Evolutionary conservation across 805 yeast species (phyloP).

Genomic region (Pichia kluyveri): DNA sequence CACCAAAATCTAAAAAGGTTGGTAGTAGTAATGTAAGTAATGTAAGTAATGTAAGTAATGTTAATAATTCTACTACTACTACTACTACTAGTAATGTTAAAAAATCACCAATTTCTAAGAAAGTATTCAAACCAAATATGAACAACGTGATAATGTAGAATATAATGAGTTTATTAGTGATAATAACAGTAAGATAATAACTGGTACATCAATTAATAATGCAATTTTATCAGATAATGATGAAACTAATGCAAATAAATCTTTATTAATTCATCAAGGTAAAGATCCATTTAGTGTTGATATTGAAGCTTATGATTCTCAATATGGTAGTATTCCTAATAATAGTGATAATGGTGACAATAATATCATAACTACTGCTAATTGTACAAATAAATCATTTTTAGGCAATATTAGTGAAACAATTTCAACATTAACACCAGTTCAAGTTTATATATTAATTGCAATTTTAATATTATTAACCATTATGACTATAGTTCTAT

Average conservation of each 20-base stretch:
- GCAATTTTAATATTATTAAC: slow-evolving; percentile 1
- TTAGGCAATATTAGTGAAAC: no score
- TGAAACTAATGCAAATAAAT: not conserved
- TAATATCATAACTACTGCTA: not conserved
- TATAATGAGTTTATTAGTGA: no score
- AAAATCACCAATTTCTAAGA: no score
- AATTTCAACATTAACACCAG: not conserved
- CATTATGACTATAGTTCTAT: slow-evolving; percentile 9
- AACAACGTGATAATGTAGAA: no score
- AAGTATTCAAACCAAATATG: no score
- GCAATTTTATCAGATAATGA: no score
- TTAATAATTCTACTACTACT: no score
- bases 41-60: no score
- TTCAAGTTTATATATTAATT: not conserved
- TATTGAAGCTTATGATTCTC: not conserved
- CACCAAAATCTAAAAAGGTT: no score
- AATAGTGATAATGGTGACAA: not conserved
- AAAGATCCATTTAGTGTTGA: not conserved
- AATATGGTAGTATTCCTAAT: not conserved
- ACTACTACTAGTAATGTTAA: no score
- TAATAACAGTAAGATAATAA: not conserved
- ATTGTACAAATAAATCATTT: no score
- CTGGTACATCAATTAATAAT: not conserved
- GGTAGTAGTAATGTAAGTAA: no score
- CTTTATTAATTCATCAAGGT: not conserved